Evolutionary conservation across 257 asterid species (phyloP).

Genomic region (Solanum infundibuliforme): DNA sequence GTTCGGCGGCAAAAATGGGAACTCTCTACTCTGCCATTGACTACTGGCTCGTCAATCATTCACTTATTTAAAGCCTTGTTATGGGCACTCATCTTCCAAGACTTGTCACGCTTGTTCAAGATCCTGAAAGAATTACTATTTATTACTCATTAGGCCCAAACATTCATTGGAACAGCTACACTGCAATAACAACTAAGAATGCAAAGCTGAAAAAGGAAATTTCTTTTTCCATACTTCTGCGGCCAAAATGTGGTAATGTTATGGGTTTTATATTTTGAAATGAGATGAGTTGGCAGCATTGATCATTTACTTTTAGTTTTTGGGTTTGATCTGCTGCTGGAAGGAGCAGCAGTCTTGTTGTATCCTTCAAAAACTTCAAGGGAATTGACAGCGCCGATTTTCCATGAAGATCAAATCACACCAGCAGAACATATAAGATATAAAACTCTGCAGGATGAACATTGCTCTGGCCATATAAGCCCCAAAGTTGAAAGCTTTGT

Average conservation of each 20-base stretch:
- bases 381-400: not conserved
- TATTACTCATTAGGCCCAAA: not conserved
- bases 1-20: slow-evolving; percentile 14
- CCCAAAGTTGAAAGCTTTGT: not conserved
- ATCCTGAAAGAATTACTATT: not conserved
- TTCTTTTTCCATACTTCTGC: not conserved
- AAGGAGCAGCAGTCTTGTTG: not conserved
- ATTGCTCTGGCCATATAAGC: not conserved
- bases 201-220: not conserved
- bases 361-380: not conserved
- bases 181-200: not conserved
- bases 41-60: slow-evolving; percentile 61
- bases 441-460: not conserved
- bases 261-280: not conserved
- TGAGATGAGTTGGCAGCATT: not conserved
- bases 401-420: not conserved
- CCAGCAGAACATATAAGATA: not conserved
- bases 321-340: not conserved
- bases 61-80: not conserved
- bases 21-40: slow-evolving; percentile 21
- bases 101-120: not conserved
- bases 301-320: not conserved
- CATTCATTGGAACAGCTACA: not conserved
- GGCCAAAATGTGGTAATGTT: not conserved
- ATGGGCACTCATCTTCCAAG: not conserved